Percentiles rank a stretch among this genome's conserved stretches.
Conservation (phyloP, 164 flowering plant species). For the Stephania japonica region DNA sequence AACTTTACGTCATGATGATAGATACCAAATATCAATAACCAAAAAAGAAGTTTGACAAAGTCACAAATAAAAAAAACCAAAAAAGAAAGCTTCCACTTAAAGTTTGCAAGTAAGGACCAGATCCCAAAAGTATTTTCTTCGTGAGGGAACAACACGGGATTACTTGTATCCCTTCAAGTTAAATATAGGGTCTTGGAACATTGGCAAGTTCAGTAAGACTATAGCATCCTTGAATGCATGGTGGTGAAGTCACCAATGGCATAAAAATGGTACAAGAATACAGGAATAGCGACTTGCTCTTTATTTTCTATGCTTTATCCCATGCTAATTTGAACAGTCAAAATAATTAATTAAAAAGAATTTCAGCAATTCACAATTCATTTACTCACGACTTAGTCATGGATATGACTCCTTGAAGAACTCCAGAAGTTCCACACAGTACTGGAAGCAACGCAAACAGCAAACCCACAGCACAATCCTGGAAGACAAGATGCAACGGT, state of each 20-base stretch:
- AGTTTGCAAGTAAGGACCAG: background rate
- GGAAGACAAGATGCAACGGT: conserved; percentile 15
- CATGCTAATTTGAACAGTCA: background rate
- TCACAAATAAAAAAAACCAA: background rate
- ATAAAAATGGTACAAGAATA: background rate
- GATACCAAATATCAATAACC: background rate
- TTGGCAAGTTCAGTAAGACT: background rate
- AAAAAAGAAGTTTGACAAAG: no score
- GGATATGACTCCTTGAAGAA: conserved; percentile 87
- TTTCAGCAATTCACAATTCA: background rate
- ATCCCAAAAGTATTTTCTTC: background rate
- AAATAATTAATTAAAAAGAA: background rate
- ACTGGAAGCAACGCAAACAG: conserved; percentile 96
- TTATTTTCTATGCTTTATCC: background rate
- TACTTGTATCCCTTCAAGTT: background rate
- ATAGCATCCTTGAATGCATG: background rate
- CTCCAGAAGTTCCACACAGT: conserved; percentile 88
- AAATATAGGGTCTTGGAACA: background rate
- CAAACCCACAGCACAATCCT: conserved; percentile 99
- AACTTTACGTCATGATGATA: background rate
- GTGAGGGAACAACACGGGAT: background rate
- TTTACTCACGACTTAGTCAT: conserved; percentile 57
- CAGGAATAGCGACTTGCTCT: background rate
- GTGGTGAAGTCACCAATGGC: background rate
- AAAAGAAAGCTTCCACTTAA: background rate